Conservation (phyloP, 2,329 filamentous ascomycete species). For the Fusarium clavum region DNA sequence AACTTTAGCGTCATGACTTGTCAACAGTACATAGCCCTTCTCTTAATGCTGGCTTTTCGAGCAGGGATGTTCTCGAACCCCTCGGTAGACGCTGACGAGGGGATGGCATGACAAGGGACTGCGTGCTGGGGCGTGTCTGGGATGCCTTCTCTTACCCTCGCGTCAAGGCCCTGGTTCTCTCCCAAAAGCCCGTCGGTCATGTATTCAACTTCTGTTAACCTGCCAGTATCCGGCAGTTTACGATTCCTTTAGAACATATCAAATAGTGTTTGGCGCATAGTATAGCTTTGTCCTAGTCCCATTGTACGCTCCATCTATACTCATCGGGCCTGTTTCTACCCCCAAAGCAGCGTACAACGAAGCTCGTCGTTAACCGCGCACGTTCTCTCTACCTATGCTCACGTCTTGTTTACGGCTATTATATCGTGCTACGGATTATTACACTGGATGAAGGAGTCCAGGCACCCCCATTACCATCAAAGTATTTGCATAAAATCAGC, state of each 20-base stretch:
- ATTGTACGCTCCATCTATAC: constrained; percentile 38
- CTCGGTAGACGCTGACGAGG: constrained; percentile 51
- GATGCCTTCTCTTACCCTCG: constrained; percentile 43
- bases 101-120: constrained; percentile 42
- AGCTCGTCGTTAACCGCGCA: constrained; percentile 35
- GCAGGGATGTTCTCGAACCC: constrained; percentile 47
- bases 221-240: constrained; percentile 47
- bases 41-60: constrained; percentile 38
- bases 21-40: constrained; percentile 46
- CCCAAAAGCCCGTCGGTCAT: constrained; percentile 35
- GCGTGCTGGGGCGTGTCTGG: constrained; percentile 46
- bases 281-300: constrained; percentile 46
- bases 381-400: constrained; percentile 28
- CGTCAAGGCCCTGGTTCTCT: constrained; percentile 38
- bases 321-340: constrained; percentile 41
- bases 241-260: constrained; percentile 40
- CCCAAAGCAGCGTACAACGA: constrained; percentile 36
- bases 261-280: constrained; percentile 43
- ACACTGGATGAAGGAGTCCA: constrained; percentile 36
- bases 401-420: constrained; percentile 9
- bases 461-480: constrained; percentile 37
- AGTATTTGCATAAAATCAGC: constrained; percentile 42
- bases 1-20: constrained; percentile 41
- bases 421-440: constrained; percentile 31
- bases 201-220: constrained; percentile 33